Percentiles rank a stretch among this genome's conserved stretches.
phyloP scores from a whole-genome alignment of 2,329 filamentous ascomycete species.

The Ophiostoma piceae region DNA sequence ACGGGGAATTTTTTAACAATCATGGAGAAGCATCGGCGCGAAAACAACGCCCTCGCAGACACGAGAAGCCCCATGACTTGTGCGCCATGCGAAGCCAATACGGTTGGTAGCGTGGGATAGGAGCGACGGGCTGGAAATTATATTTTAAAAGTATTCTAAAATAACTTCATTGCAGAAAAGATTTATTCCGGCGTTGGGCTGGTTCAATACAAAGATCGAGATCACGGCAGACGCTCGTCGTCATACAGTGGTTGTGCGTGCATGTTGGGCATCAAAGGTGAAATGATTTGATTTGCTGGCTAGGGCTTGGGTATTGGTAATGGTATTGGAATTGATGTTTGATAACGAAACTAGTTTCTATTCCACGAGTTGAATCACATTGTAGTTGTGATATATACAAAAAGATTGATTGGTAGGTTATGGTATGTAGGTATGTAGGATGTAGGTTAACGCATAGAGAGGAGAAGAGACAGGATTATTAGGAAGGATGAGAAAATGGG shows the following conservation, averaged over 20 bases:
- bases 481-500: not conserved
- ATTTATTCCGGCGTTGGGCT: not conserved
- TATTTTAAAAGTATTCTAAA: too few species aligned
- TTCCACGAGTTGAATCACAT: conserved; percentile 23
- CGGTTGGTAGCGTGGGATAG: not conserved
- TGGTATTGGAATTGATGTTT: not conserved
- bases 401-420: not conserved
- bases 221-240: not conserved
- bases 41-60: not conserved
- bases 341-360: not conserved
- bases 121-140: not conserved
- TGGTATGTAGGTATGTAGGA: not conserved
- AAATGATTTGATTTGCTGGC: not conserved
- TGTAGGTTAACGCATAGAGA: not conserved
- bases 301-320: not conserved
- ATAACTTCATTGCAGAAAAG: not conserved
- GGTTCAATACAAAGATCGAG: not conserved
- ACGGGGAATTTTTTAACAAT: not conserved
- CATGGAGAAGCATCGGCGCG: not conserved
- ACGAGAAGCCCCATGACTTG: not conserved
- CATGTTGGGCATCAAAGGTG: conserved; percentile 2
- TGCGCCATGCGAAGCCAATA: conserved; percentile 2
- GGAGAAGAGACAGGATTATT: not conserved
- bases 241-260: not conserved
- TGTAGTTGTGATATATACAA: conserved; percentile 9